Evolutionary conservation across 495 filamentous ascomycete genomes (phyloP), one percentile per base, ranked within the genome.

Genomic region (Tetracladium setigerum): DNA sequence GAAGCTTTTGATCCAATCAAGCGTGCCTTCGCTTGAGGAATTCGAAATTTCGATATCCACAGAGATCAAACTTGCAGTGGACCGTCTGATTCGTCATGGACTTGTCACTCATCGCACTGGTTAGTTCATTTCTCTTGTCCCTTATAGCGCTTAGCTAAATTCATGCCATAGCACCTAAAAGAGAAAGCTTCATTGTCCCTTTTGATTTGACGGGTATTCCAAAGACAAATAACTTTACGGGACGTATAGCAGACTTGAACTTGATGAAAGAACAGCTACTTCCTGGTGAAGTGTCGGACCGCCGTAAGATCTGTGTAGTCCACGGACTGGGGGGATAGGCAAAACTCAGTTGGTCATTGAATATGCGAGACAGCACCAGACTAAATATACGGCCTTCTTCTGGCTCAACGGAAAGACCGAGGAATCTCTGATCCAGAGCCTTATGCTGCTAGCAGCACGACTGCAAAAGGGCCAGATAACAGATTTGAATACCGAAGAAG

Each of bases 261-360:
- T 48, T 37, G 45, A 44, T 56, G 13, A 30, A 52, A 49, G 22
- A 41, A 18, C 38, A 48, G 4, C 32, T 56, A 30, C 39, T 37
- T 19, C 53, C 53, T 34, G 40, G 44, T 9, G 32, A 44, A 48
- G 15, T 41, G 19, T 36, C 12, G 30, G 41, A 49, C n/a, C 49
- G 53, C 33, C 45, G 34, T 14, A 56, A 48, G 24, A 44, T 52
- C 45, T 52, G 44, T 30, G 46, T 57, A 19, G 9, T 54, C 24
- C 40, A 54, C 38, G 64, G 68, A 24, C 60, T 73, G 50, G 66
- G 69, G 66, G 69, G 0, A 65, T 69, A 3, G 67, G 68, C 22
- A 72, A 69, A 40, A 68, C 67, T 24, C 62, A 72, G 42, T 49
- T 72, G 43, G 69, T 64, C 8, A 57, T 67, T 38, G 60, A 61